These are phyloP conservation scores for Oxyria digyna DNA, from an alignment of 148 eudicot species.

Conservation along the genomic window DNA sequence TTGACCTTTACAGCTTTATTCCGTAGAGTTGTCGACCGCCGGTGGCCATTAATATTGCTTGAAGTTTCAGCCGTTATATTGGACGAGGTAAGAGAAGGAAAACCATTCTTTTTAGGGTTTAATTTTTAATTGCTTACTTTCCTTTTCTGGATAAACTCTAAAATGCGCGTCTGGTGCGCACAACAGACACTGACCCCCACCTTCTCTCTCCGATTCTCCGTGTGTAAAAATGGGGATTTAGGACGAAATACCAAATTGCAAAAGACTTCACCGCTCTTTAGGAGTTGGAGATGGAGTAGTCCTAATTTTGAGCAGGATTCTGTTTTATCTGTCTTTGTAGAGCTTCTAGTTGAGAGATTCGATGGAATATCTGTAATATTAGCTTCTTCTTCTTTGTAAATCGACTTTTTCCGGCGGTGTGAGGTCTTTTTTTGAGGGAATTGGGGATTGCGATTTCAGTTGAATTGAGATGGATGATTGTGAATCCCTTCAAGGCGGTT, in stretches of 20 bases:
- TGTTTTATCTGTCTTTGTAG: slow-evolving; percentile 8
- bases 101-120: slow-evolving; percentile 4
- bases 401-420: background rate
- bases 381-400: slow-evolving; percentile 2
- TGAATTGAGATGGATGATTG: slow-evolving; percentile 19
- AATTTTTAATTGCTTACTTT: background rate
- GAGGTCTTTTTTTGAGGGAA: background rate
- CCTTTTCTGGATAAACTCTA: slow-evolving; percentile 6
- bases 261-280: background rate
- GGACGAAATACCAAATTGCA: slow-evolving; percentile 6
- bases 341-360: slow-evolving; percentile 1
- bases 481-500: slow-evolving; percentile 19
- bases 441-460: slow-evolving; percentile 11
- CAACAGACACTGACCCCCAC: background rate
- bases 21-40: background rate
- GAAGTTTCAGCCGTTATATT: background rate
- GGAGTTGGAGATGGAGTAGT: background rate
- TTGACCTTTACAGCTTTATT: slow-evolving; percentile 7
- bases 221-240: background rate
- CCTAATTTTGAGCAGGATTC: background rate
- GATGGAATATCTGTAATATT: slow-evolving; percentile 32
- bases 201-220: background rate
- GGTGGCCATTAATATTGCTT: background rate
- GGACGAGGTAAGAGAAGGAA: slow-evolving; percentile 7
- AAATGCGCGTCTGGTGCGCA: slow-evolving; percentile 9